phyloP scores from a whole-genome alignment of 139 green algal species.

The Diplosphaera chodatii region DNA sequence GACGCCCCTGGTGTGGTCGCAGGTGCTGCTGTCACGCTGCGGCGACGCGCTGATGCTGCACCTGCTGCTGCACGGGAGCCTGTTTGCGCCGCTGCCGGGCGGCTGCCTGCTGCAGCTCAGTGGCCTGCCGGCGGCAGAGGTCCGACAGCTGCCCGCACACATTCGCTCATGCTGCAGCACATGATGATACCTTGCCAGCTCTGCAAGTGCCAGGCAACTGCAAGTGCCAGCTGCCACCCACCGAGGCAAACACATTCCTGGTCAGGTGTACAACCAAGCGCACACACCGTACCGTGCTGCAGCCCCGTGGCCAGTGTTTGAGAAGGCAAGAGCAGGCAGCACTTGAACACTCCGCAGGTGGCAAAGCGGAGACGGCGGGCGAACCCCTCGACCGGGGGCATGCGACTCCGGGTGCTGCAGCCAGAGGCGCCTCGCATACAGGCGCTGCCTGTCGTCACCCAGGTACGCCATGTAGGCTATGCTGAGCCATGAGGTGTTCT shows the following conservation, averaged over 20 bases:
- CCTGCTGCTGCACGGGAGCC: slow-evolving; percentile 49
- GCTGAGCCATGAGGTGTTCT: no score
- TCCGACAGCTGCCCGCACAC: slow-evolving; percentile 7
- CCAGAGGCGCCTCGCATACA: no score
- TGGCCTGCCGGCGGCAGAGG: slow-evolving; percentile 33
- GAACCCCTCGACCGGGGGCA: background rate
- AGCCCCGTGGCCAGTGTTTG: no score
- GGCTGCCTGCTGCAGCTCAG: slow-evolving; percentile 56
- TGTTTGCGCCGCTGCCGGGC: slow-evolving; percentile 54
- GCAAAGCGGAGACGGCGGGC: slow-evolving; percentile 1
- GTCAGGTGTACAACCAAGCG: no score
- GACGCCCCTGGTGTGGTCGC: no score
- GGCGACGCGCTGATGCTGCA: slow-evolving; percentile 65
- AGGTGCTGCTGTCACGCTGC: slow-evolving; percentile 43
- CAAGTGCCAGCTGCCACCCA: background rate
- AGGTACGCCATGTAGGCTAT: no score
- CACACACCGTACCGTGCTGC: no score
- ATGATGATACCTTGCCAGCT: background rate
- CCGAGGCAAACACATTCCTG: no score
- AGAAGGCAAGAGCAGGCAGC: background rate
- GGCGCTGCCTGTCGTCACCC: no score
- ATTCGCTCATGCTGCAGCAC: no score
- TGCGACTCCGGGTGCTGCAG: background rate
- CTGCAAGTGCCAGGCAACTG: background rate
- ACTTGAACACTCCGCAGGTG: background rate